Conservation (phyloP, 257 asterid genomes). For the Solanum corneliomulleri region DNA sequence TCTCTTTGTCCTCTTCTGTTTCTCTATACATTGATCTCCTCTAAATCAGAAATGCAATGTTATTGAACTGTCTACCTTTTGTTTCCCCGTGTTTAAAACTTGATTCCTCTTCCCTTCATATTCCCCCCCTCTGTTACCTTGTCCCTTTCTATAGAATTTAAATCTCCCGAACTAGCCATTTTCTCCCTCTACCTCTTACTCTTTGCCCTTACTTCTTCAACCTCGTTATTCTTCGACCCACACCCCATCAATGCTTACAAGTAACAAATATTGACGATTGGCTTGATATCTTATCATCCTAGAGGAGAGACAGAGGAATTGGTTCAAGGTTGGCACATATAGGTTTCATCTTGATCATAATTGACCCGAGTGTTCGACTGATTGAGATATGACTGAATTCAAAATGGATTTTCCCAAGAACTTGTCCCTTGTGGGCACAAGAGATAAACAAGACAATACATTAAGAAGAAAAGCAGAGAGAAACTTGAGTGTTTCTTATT, state of each 20-base stretch:
- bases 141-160: not conserved
- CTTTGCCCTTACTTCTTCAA: not conserved
- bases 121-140: not conserved
- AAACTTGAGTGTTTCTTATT: too few relatives aligned
- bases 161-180: not conserved
- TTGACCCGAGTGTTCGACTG: not conserved
- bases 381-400: not conserved
- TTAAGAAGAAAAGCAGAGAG: too few relatives aligned
- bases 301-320: not conserved
- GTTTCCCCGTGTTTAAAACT: not conserved
- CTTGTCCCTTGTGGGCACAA: not conserved
- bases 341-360: not conserved
- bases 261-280: slow-evolving; percentile 7
- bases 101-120: not conserved
- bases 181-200: too few relatives aligned
- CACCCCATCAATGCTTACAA: slow-evolving; percentile 10
- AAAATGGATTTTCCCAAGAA: not conserved
- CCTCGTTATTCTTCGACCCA: not conserved
- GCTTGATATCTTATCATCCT: not conserved
- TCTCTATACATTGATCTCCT: too few relatives aligned
- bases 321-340: not conserved
- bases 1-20: not conserved
- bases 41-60: not conserved
- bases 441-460: too few relatives aligned
- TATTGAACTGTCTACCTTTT: too few relatives aligned